Conservation (phyloP, 345 rosid genomes). For the Mangifera indica region DNA sequence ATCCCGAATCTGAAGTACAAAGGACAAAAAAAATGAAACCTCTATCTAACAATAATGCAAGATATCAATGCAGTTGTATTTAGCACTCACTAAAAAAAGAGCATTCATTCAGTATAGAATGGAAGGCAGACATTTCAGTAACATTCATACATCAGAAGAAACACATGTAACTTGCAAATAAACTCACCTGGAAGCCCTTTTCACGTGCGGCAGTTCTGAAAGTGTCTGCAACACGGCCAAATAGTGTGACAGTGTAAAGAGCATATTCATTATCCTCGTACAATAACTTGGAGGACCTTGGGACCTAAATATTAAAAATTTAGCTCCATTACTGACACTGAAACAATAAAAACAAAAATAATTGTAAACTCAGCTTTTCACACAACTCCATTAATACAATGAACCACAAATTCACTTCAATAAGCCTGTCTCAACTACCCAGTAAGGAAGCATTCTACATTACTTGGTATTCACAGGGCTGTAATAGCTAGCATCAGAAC, state of each 20-base stretch:
- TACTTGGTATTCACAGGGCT: conserved; percentile 1
- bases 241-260: conserved; percentile 82
- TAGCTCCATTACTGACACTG: conserved; percentile 7
- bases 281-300: conserved; percentile 90
- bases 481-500: neutral
- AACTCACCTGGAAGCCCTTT: conserved; percentile 89
- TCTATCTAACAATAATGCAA: neutral
- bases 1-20: conserved; percentile 71
- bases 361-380: conserved; percentile 4
- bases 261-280: conserved; percentile 98
- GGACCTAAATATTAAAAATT: conserved; percentile 58
- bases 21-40: conserved; percentile 3
- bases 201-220: conserved; percentile 78
- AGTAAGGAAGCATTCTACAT: conserved; percentile 3
- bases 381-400: conserved; percentile 3
- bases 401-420: conserved; percentile 3
- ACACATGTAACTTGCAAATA: conserved; percentile 6
- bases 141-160: conserved; percentile 6
- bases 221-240: conserved; percentile 90
- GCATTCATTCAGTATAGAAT: neutral
- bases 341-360: neutral
- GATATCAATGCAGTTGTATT: neutral
- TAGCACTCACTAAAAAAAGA: neutral
- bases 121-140: neutral
- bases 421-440: conserved; percentile 5